phyloP scores from a whole-genome alignment of 352 stramenopile species.

The Halophytophthora batemanensis region DNA sequence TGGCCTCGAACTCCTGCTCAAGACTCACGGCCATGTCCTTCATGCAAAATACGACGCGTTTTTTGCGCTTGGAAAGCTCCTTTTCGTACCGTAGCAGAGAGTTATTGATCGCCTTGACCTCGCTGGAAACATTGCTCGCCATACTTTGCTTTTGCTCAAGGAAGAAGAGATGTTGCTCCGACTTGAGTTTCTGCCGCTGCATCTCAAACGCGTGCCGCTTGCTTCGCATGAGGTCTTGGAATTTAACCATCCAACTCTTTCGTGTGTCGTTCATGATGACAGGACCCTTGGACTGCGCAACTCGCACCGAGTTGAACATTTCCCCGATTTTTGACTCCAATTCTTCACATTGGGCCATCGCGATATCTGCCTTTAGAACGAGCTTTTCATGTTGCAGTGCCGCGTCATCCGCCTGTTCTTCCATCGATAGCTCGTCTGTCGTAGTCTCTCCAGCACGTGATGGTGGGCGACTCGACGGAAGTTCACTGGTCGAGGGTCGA shows the following conservation, averaged over 20 bases:
- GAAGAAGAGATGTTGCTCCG: conserved; percentile 12
- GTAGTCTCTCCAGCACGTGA: no score
- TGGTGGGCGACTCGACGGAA: no score
- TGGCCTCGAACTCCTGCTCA: conserved; percentile 20
- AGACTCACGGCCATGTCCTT: conserved; percentile 23
- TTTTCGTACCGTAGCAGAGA: conserved; percentile 28
- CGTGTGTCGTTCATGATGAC: conserved; percentile 41
- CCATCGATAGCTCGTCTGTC: no score
- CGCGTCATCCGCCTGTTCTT: no score
- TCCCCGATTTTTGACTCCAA: conserved; percentile 31
- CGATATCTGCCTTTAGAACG: conserved; percentile 22
- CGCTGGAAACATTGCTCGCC: conserved; percentile 7
- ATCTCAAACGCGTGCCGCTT: conserved; percentile 18
- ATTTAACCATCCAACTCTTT: conserved; percentile 28
- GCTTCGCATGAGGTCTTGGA: conserved; percentile 20
- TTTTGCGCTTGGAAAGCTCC: conserved; percentile 30
- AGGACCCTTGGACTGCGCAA: conserved; percentile 28
- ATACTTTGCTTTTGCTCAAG: conserved; percentile 7
- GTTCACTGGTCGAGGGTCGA: no score
- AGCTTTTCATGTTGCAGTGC: conserved; percentile 15
- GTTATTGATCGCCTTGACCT: conserved; percentile 21
- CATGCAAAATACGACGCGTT: conserved; percentile 23
- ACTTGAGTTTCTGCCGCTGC: conserved; percentile 5
- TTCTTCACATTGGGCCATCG: conserved; percentile 17
- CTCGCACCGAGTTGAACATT: conserved; percentile 18